Base-by-base conservation (phyloP, 163 green algal genomes). In the Prototheca cutis region DNA sequence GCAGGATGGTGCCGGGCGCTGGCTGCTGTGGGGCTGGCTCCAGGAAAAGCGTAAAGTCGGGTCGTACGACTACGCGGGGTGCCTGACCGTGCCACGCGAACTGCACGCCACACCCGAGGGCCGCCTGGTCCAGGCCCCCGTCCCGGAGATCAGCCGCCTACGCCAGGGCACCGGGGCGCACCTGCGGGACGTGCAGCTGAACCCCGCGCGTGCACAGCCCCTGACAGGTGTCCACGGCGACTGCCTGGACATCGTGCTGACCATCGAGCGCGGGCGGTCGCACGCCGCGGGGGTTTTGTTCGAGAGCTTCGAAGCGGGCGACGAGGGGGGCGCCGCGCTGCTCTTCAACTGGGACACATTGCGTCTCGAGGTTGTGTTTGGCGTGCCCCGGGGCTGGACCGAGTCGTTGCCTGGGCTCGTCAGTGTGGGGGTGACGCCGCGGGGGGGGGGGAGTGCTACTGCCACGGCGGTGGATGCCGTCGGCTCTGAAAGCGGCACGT, bases 21-120 rank as follows among this genome's bases (percentile, higher is more conserved):
- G 74, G 55, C 59, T 95, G 30, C 60, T 94, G 58, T 93, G 80
- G 81, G 86, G 78, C 2, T 95, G 87, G 87, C 57, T 88, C 47
- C 87, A 95, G 67, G 87, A 95, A 71, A 65, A 78, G 34, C 78
- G 84, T 48, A 80, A 78, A 54, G 72, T 86, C 33, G 81, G 79
- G 29, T 59, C 63, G 21, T 89, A 87, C 58, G 67, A 80, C 42
- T 91, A 91, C 61, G 73, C 84, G 8, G 85, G 87, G 56, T 94
- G 86, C 77, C 64, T 95, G 19, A 79, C 71, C 23, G 42, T 89
- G 25, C 85, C 87, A 1, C 77, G 87, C 4, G 63, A 86, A 36
- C 70, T 95, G 42, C 74, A 59, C 58, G 40, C 30, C 33, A 67
- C 60, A 3, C 47, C 60, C 23, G 58, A 69, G 19, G 63, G 69